Evolutionary conservation across 2,329 filamentous ascomycete genomes (phyloP), one percentile per base, ranked within the genome.

Genomic region (Xylaria sp.): DNA sequence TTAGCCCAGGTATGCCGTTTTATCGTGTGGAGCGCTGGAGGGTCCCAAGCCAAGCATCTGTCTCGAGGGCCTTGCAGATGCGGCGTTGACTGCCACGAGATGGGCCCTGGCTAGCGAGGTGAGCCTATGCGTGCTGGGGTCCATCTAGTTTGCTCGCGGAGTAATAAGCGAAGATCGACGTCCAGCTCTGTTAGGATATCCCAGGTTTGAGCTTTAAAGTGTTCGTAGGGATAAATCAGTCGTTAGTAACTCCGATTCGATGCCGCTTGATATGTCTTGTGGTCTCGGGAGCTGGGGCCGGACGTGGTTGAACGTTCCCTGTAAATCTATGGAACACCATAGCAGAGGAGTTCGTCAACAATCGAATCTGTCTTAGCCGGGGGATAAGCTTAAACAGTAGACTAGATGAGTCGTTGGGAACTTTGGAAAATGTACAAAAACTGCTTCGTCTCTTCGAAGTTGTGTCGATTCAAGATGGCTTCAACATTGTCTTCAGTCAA

Each of bases 101-200:
- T 68, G 68, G 69, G 65, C 65, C 68, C 71, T 65, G 63, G 55
- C 58, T 70, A 72, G 67, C 59, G 57, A 45, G 50, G 57, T 50
- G 65, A 45, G 61, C 51, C 62, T 32, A 62, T 68, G 62, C 65
- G 53, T 61, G 55, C 65, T 68, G 64, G 63, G 69, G 71, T 61
- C 64, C 4, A 27, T n/a, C n/a, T 69, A 72, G 68, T 42, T 51
- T 53, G 45, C 66, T 69, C 69, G 75, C 67, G 63, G 74, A 71
- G 63, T 59, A 50, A 68, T 70, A 74, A 72, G 71, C 71, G 64
- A 73, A 57, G 73, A 67, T 70, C 68, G 65, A 71, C 65, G 54
- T 76, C 75, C 77, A 78, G 77, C 77, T 78, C 73, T 69, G 72
- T 76, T 63, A 74, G 76, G 77, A 76, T 78, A 27, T 72, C 32